These are phyloP conservation scores for Platanthera zijinensis DNA, from an alignment of 106 monocot genomes.

Conservation along the genomic window DNA sequence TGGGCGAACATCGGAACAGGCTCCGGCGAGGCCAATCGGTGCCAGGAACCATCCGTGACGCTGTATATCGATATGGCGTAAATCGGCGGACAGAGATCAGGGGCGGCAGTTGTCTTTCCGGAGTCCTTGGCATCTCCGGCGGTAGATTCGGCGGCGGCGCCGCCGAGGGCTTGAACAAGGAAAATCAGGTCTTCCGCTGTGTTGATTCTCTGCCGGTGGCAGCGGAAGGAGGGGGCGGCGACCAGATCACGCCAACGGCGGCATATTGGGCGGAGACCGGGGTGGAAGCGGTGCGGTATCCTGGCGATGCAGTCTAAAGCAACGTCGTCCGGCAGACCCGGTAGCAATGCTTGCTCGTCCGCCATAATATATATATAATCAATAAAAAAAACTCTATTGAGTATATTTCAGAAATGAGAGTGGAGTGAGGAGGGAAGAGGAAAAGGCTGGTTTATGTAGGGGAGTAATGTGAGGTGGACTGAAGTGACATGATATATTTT, in stretches of 20 bases:
- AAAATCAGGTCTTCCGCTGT: constrained; percentile 21
- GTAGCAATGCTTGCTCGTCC: constrained; percentile 10
- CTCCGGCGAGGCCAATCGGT: constrained; percentile 12
- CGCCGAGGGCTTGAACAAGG: constrained; percentile 14
- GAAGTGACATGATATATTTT: background rate
- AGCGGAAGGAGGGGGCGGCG: constrained; percentile 4
- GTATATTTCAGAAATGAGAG: background rate
- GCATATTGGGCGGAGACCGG: background rate
- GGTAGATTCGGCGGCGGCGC: background rate
- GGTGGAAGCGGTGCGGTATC: constrained; percentile 21
- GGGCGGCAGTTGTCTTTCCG: background rate
- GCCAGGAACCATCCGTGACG: constrained; percentile 28
- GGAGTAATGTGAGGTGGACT: background rate
- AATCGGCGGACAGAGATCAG: constrained; percentile 8
- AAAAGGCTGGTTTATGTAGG: background rate
- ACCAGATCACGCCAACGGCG: constrained; percentile 19
- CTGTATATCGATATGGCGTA: constrained; percentile 34
- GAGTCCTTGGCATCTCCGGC: background rate
- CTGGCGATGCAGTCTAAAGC: constrained; percentile 22
- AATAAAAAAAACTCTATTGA: background rate
- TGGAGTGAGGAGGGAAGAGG: background rate
- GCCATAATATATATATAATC: background rate
- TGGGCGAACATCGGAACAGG: constrained; percentile 52
- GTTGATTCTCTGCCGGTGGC: constrained; percentile 10
- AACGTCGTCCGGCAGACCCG: constrained; percentile 22